Evolutionary conservation across 2,329 filamentous ascomycete genomes (phyloP).

Genomic region (Aspergillus caelatus): DNA sequence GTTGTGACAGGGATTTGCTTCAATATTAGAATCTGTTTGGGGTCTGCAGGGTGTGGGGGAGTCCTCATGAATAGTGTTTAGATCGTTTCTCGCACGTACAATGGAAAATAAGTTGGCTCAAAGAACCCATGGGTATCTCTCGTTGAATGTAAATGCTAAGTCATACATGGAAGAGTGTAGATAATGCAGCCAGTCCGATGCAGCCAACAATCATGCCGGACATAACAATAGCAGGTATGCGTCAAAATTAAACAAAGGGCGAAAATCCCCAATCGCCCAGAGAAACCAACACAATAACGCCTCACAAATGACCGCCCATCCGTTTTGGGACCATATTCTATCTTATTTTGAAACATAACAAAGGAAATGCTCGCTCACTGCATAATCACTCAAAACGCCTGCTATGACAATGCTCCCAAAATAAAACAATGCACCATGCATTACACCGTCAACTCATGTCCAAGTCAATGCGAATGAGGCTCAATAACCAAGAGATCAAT

Average conservation of each 20-base stretch:
- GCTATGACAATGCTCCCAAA: conserved; percentile 23
- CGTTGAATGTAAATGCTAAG: conserved; percentile 6
- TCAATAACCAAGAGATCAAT: conserved; percentile 17
- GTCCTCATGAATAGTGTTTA: background rate
- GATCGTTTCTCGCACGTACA: background rate
- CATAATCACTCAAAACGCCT: conserved; percentile 19
- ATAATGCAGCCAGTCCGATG: background rate
- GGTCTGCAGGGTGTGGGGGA: background rate
- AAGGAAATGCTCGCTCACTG: conserved; percentile 22
- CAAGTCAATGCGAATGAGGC: conserved; percentile 16
- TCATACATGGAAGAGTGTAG: conserved; percentile 7
- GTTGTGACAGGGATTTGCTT: background rate
- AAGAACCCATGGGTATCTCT: conserved; percentile 19
- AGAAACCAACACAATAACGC: conserved; percentile 6
- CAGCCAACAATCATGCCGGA: conserved; percentile 1
- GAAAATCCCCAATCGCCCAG: background rate
- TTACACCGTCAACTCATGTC: conserved; percentile 27
- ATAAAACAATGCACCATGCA: conserved; percentile 23
- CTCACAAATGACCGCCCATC: conserved; percentile 2
- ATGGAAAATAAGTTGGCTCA: background rate
- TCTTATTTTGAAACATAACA: conserved; percentile 9
- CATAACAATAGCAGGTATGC: background rate
- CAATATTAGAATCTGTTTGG: background rate
- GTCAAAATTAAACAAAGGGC: background rate
- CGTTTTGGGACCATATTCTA: conserved; percentile 7